Conservation (phyloP, 2,329 filamentous ascomycete genomes). For the Penicillium janthinellum region DNA sequence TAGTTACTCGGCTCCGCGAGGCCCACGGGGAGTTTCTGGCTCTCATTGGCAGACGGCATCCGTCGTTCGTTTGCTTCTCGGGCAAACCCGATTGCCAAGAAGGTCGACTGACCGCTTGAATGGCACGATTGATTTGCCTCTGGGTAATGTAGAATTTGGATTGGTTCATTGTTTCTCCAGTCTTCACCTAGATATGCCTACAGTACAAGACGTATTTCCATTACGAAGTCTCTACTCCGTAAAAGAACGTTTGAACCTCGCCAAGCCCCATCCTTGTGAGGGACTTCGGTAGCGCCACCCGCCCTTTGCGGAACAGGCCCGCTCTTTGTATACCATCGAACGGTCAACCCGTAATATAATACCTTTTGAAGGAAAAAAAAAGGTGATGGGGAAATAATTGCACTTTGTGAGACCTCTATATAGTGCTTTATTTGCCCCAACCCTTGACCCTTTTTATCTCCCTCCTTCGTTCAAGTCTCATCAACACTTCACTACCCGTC, state of each 20-base stretch:
- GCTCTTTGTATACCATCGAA: conserved; percentile 8
- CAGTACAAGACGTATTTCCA: not conserved
- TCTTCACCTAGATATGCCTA: not conserved
- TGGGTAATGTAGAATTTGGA: not conserved
- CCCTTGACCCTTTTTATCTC: conserved; percentile 4
- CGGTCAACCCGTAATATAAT: conserved; percentile 9
- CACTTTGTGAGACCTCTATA: conserved; percentile 16
- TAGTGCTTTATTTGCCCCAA: conserved; percentile 14
- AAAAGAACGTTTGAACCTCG: not conserved
- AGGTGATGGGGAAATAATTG: not conserved
- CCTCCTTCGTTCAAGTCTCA: conserved; percentile 1
- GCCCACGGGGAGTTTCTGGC: not conserved
- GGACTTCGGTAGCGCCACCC: not conserved
- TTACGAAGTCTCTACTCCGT: not conserved
- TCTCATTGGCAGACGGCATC: not conserved
- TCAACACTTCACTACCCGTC: not conserved
- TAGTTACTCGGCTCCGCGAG: not conserved
- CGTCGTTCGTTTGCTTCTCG: not conserved
- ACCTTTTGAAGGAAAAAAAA: not conserved
- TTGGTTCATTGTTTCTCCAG: not conserved
- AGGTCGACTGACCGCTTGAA: not conserved
- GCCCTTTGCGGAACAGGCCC: not conserved
- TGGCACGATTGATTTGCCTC: not conserved
- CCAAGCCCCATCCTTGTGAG: not conserved
- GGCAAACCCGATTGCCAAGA: not conserved